phyloP scores from a whole-genome alignment of 108 stramenopile species.

The Mediolabrus comicus region DNA sequence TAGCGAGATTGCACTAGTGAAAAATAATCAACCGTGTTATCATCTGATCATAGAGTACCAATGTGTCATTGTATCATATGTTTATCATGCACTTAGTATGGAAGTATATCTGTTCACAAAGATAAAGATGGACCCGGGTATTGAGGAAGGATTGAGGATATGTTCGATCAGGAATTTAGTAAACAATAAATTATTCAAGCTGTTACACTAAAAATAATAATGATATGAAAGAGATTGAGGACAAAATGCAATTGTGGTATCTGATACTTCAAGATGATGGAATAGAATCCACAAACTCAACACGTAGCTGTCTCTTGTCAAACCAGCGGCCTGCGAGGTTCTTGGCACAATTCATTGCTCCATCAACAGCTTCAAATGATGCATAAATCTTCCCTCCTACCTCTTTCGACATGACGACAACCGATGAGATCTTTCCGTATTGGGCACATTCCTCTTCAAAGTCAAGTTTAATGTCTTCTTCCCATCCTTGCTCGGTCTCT shows the following conservation, averaged over 20 bases:
- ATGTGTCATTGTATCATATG: too few species aligned
- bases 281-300: conserved; percentile 71
- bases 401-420: conserved; percentile 73
- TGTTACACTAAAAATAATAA: background rate
- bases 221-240: background rate
- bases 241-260: too few species aligned
- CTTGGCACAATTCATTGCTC: conserved; percentile 78
- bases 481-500: conserved; percentile 91
- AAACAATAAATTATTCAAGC: background rate
- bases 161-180: too few species aligned
- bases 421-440: conserved; percentile 76
- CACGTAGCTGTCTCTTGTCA: conserved; percentile 87
- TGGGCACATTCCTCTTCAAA: conserved; percentile 87
- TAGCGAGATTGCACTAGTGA: too few species aligned
- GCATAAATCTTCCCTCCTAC: conserved; percentile 94
- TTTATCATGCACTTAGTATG: too few species aligned
- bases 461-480: conserved; percentile 86
- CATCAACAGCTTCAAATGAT: conserved; percentile 64
- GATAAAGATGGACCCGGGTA: too few species aligned
- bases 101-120: too few species aligned
- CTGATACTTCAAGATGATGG: too few species aligned
- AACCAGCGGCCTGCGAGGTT: conserved; percentile 94
- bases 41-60: too few species aligned
- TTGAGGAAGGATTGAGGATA: too few species aligned
- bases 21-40: too few species aligned